Conservation (phyloP, 768 basidiomycete species). For the Boletus subparvulus region DNA sequence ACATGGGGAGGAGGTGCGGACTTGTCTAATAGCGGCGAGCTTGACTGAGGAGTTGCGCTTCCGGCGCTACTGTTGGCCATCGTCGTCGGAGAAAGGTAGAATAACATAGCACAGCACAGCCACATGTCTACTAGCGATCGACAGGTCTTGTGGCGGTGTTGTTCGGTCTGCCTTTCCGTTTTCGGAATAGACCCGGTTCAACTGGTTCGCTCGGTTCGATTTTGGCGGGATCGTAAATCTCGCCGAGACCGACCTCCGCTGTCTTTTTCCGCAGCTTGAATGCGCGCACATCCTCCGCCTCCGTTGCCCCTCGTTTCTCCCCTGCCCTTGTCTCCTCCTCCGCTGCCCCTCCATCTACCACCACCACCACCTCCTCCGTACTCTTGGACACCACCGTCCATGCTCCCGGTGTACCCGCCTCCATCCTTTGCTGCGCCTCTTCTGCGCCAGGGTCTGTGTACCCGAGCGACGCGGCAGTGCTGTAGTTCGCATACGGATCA, state of each 20-base stretch:
- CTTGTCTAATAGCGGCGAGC: neutral
- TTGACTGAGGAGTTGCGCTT: too few species aligned
- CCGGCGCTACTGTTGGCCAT: neutral
- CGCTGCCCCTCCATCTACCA: conserved; percentile 33
- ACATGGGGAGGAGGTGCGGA: neutral
- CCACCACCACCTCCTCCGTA: neutral
- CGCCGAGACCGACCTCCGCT: conserved; percentile 59
- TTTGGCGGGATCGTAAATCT: conserved; percentile 75
- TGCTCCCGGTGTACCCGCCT: conserved; percentile 70
- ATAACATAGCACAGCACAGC: neutral
- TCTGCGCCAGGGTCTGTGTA: conserved; percentile 76
- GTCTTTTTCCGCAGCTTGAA: conserved; percentile 73
- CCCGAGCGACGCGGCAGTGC: conserved; percentile 83
- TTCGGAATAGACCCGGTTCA: conserved; percentile 23
- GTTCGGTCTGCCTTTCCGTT: conserved; percentile 7
- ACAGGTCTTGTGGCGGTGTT: neutral
- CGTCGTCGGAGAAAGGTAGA: neutral
- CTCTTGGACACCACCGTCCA: conserved; percentile 63
- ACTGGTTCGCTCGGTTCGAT: conserved; percentile 14
- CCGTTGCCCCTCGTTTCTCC: conserved; percentile 34
- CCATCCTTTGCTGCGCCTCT: conserved; percentile 57
- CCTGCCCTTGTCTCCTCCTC: conserved; percentile 46
- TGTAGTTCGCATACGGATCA: conserved; percentile 80
- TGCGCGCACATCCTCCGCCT: conserved; percentile 45
- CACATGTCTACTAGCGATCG: neutral